Evolutionary conservation across 345 rosid species (phyloP).

Genomic region (Eucalyptus urophylla): DNA sequence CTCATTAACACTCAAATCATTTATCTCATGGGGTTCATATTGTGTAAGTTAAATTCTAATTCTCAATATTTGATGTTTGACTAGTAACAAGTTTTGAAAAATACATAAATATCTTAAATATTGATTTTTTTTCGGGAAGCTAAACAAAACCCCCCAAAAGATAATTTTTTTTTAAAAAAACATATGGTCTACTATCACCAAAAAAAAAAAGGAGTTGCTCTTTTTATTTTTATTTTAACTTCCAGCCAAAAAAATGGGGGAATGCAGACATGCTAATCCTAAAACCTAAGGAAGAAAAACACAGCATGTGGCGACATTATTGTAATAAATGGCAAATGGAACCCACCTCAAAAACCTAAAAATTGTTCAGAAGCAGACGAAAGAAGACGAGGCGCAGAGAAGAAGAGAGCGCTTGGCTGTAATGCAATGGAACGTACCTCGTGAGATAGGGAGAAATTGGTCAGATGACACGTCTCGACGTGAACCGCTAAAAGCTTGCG

Average conservation of each 20-base stretch:
- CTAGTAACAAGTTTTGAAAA: background rate
- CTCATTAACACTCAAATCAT: no score
- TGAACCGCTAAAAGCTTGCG: conserved; percentile 70
- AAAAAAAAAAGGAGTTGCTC: no score
- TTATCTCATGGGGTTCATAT: no score
- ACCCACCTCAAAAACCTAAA: background rate
- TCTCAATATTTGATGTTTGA: background rate
- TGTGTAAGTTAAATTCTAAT: background rate
- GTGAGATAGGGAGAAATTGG: conserved; percentile 72
- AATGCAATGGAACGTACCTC: conserved; percentile 15
- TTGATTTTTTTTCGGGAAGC: background rate
- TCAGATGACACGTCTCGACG: conserved; percentile 80
- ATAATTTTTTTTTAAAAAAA: background rate
- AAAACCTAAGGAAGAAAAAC: background rate
- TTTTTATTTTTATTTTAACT: background rate
- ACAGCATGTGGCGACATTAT: background rate
- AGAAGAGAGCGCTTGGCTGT: background rate
- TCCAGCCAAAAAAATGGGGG: background rate
- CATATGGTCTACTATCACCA: background rate
- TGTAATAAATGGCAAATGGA: background rate
- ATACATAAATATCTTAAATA: background rate
- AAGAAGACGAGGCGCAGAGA: background rate
- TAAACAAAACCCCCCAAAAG: background rate
- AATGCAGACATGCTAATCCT: background rate
- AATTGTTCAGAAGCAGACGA: background rate